Evolutionary conservation across 305 asterid genomes (phyloP).

Genomic region (Fraxinus baroniana): DNA sequence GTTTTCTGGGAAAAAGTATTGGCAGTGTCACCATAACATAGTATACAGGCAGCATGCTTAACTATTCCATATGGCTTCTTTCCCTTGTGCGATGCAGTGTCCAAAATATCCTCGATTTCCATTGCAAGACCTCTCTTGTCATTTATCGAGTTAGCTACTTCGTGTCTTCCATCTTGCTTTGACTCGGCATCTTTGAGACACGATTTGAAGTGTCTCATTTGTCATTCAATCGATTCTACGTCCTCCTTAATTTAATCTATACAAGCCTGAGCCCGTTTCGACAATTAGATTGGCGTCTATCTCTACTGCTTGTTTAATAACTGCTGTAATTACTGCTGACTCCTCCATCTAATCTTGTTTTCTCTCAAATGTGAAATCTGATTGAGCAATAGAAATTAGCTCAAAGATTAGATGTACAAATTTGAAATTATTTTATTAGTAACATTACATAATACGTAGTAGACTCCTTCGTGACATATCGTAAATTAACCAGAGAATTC

Average conservation of each 20-base stretch:
- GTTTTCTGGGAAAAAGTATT: not conserved
- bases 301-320: not conserved
- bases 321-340: not conserved
- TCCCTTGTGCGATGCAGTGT: too few species aligned
- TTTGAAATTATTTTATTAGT: too few species aligned
- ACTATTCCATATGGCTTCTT: not conserved
- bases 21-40: not conserved
- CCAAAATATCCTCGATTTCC: too few species aligned
- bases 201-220: slow-evolving; percentile 3
- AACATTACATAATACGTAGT: too few species aligned
- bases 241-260: not conserved
- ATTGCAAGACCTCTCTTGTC: too few species aligned
- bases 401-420: too few species aligned
- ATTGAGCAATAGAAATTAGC: too few species aligned
- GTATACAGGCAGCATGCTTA: not conserved
- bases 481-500: too few species aligned
- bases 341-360: too few species aligned
- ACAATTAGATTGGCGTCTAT: not conserved
- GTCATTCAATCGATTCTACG: slow-evolving; percentile 4
- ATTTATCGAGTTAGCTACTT: not conserved
- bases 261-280: not conserved
- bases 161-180: not conserved
- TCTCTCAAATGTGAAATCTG: too few species aligned
- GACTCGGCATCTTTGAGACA: not conserved
- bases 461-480: too few species aligned